Evolutionary conservation across 345 rosid genomes (phyloP), one percentile per base, ranked within the genome.

Genomic region (Lepidium didymum): DNA sequence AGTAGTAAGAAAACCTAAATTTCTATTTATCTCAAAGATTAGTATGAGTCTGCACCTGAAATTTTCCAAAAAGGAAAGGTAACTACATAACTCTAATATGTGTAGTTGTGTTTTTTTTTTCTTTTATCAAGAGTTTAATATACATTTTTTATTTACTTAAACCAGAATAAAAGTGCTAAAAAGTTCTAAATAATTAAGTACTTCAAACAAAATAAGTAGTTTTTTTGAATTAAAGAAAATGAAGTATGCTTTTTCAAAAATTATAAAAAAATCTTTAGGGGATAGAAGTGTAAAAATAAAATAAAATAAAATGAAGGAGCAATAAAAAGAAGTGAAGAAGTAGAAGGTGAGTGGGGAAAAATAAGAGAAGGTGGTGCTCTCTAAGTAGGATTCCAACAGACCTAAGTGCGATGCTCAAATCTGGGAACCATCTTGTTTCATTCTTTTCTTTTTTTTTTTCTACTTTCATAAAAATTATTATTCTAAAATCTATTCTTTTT

Each of bases 311-410:
- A n/a, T 4, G 36, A 21, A 49, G 45, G 44, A 46, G 21, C 45
- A 64, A 36, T 13, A 3, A 16, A 36, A 35, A 35, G 23, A 13
- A 19, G 2, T 40, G 25, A 1, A 51, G 37, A 51, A 65, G 15
- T 3, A n/a, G 18, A 67, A 44, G 53, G 4, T 41, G 18, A 40
- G 53, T 67, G 65, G 65, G 37, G 5, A 4, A 72, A 45, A 57
- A 21, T 14, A 29, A 65, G 61, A 47, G 67, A 59, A 66, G 47
- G 44, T 65, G 72, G 73, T 74, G 78, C 78, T 67, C 63, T 74
- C 78, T 41, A 61, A 74, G 45, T 74, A 74, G 73, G 73, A 74
- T 74, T 67, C 69, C 78, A 67, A 74, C 78, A 61, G 38, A 60
- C 58, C 14, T 67, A 74, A 74, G 78, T 74, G 78, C 64, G 73